Base-by-base conservation (phyloP, 192 early-diverging fungal genomes). In the Rhizophagus clarus region DNA sequence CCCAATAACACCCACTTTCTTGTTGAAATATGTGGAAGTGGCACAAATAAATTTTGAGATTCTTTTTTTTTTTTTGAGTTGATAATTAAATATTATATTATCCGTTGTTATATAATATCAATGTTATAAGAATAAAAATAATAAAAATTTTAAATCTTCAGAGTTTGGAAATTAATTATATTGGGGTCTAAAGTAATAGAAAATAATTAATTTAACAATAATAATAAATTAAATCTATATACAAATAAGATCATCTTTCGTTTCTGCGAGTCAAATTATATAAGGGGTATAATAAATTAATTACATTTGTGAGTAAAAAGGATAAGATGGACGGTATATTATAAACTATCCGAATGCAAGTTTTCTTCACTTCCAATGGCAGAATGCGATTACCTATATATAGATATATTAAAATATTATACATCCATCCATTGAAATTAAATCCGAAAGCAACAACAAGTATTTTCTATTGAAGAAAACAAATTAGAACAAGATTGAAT, bases 401-500 rank as follows among this genome's bases (percentile, higher is more conserved):
- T 34, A 69, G 24, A 37, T 34, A 37, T 34, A 34, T 69, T 37
- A 69, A 20, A 69, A 3, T 22, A 34, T 37, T 31, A 37, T 34
- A 31, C 20, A 37, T 69, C 26, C 2, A 40, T 34, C 49, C 49
- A 20, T 51, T 51, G 49, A 34, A 69, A 69, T 69, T 69, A 69
- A 69, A 69, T 32, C 20, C 34, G 31, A 37, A 69, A 69, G 4
- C 70, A 72, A 47, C 40, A 47, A 45, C 70, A 72, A 72, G 1
- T 26, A 45, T 45, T 1, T 26, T 72, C 70, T 11, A 45, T 28
- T 7, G 37, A 72, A 72, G 70, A 42, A 42, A 8, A 45, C 1
- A 72, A 47, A 42, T 72, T 61, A 40, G 17, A n/a, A 34, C 31
- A 75, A 11, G n/a, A 75, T 42, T 75, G 60, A 32, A 56, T 61